Evolutionary conservation across 2,329 filamentous ascomycete species (phyloP), one percentile per base, ranked within the genome.

Genomic region (Diaporthe citriasiana): DNA sequence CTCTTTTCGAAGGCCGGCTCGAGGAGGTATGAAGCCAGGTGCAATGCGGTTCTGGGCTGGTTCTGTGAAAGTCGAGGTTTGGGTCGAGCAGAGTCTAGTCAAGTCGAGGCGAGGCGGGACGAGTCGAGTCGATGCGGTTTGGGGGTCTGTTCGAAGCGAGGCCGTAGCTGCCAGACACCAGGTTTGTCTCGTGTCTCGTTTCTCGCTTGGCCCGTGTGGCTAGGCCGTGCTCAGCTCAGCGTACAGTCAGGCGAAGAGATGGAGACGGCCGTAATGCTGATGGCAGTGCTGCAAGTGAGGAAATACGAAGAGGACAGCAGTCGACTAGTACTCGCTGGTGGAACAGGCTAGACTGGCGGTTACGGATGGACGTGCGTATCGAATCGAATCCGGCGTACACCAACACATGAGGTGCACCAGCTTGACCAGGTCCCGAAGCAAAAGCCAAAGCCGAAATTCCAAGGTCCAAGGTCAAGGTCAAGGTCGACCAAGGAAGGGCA

Each of bases 251-350:
- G 56, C 27, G 38, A 57, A 47, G 22, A 4, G 56, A 51, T 60
- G 57, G 57, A 12, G 35, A 30, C 25, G 30, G 47, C 47, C 35
- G 60, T 68, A 63, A 40, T 38, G 66, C 70, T 72, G 70, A 70
- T 45, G 70, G 27, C 45, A 38, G 56, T 19, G 42, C 59, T 38
- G 56, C 27, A 66, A 30, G 65, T 30, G 35, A 71, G 55, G 66
- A 42, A 40, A 69, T 51, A 75, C 72, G 60, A 55, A 68, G 38
- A 56, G 42, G 55, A 73, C 74, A 71, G 74, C 65, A 38, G 57
- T 68, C 45, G 50, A 69, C 63, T 70, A 59, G 68, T 47, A 40
- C 30, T 42, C 25, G 33, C 47, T 15, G 25, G 51, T 53, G 33
- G 47, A 63, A 71, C 45, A 51, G 56, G 57, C 40, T 63, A 59